phyloP scores from a whole-genome alignment of 441 rosid genomes.

The Rhodomyrtus psidioides region DNA sequence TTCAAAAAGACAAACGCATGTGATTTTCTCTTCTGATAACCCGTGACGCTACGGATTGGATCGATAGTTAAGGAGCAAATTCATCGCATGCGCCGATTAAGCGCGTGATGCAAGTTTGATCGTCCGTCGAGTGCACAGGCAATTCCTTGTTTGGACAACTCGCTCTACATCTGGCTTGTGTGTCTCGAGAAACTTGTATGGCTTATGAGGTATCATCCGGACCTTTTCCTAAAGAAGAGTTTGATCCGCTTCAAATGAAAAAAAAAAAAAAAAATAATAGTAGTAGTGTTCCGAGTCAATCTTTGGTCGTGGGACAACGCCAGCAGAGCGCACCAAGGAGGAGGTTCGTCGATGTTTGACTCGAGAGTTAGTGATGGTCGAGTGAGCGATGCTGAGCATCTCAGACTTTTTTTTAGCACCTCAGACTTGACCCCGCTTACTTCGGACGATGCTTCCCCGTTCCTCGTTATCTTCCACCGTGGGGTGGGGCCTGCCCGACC shows the following conservation, averaged over 20 bases:
- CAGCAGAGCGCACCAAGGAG: too few species aligned
- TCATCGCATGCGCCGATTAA: background rate
- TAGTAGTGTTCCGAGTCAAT: too few species aligned
- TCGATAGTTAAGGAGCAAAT: background rate
- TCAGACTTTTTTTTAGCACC: background rate
- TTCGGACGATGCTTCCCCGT: too few species aligned
- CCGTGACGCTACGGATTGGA: rapidly evolving
- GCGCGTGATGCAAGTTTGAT: background rate
- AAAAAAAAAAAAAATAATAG: too few species aligned
- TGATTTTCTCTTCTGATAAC: background rate
- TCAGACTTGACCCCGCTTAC: background rate
- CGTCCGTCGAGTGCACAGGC: background rate
- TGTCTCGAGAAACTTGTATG: background rate
- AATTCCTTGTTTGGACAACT: background rate
- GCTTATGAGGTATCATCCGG: background rate
- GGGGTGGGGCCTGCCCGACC: background rate
- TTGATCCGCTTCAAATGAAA: background rate
- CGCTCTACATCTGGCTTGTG: background rate
- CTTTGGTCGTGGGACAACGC: too few species aligned
- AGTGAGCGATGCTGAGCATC: background rate
- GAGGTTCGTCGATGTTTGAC: background rate
- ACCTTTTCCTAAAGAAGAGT: too few species aligned
- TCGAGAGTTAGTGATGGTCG: background rate
- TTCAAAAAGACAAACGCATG: too few species aligned
- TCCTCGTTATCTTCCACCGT: background rate